A percentile compares a stretch with the other conserved stretches of the same genome.
These are phyloP conservation scores for Fusarium miscanthi DNA, from an alignment of 2,329 filamentous ascomycete genomes.

Conservation along the genomic window DNA sequence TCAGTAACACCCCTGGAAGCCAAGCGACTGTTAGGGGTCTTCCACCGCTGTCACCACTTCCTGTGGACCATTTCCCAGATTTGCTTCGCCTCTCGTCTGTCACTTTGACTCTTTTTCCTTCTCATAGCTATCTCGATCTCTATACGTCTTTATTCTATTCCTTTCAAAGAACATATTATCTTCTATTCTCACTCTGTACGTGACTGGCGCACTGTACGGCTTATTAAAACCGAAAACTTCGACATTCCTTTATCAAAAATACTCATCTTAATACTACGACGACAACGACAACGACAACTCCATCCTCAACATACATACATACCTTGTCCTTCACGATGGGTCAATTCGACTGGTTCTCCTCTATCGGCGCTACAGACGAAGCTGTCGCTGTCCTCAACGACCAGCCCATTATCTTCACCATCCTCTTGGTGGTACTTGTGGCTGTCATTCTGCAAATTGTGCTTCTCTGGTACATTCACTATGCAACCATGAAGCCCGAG, in stretches of 20 bases:
- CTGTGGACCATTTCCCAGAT: conserved; percentile 35
- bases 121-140: conserved; percentile 17
- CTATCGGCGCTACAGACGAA: conserved; percentile 67
- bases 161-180: conserved; percentile 5
- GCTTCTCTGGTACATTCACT: conserved; percentile 69
- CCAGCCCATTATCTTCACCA: conserved; percentile 68
- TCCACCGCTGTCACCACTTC: conserved; percentile 38
- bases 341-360: conserved; percentile 67
- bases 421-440: conserved; percentile 65
- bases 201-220: conserved; percentile 43
- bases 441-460: conserved; percentile 58
- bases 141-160: conserved; percentile 10
- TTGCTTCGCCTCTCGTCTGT: conserved; percentile 41
- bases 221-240: conserved; percentile 7
- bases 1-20: conserved; percentile 38
- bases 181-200: conserved; percentile 28
- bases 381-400: conserved; percentile 71
- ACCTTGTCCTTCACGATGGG: conserved; percentile 51
- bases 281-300: background rate
- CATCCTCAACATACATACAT: background rate
- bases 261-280: background rate
- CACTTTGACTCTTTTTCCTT: conserved; percentile 23
- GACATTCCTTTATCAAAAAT: background rate
- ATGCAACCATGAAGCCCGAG: conserved; percentile 69
- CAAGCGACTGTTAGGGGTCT: conserved; percentile 32